These are phyloP conservation scores for Immersiella caudata DNA, from an alignment of 495 filamentous ascomycete genomes.

Conservation along the genomic window DNA sequence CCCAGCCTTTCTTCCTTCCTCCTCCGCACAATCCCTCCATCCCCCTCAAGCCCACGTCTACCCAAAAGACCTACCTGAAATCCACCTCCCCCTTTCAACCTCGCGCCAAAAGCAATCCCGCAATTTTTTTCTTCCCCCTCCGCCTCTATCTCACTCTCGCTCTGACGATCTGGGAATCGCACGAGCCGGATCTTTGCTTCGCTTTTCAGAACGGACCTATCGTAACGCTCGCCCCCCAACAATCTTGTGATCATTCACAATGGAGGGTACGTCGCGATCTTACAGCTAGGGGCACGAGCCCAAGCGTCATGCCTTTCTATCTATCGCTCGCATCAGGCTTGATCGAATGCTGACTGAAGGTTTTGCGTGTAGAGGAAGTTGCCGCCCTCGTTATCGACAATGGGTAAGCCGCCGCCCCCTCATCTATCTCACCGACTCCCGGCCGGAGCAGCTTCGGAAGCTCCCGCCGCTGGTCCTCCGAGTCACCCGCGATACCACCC, in stretches of 20 bases:
- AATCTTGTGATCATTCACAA: conserved; percentile 53
- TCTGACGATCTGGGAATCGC: conserved; percentile 51
- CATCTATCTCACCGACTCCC: conserved; percentile 37
- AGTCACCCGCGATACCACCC: conserved; percentile 10
- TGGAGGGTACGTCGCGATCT: conserved; percentile 52
- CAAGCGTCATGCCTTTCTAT: background rate
- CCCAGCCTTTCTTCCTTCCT: conserved; percentile 36
- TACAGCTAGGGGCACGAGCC: conserved; percentile 19
- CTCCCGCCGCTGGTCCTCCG: conserved; percentile 25
- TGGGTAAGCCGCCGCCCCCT: conserved; percentile 74
- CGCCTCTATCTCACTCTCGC: conserved; percentile 42
- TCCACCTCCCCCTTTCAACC: conserved; percentile 54
- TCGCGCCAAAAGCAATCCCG: conserved; percentile 39
- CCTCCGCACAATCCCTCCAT: conserved; percentile 31
- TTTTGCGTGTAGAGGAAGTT: conserved; percentile 83
- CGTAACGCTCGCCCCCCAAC: conserved; percentile 36
- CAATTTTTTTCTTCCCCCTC: conserved; percentile 43
- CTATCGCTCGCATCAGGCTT: conserved; percentile 9
- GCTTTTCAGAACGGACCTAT: conserved; percentile 35
- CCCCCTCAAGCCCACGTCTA: conserved; percentile 38
- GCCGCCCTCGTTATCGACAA: conserved; percentile 99
- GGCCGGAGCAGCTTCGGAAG: conserved; percentile 30
- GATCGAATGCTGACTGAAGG: conserved; percentile 55
- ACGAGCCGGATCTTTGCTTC: conserved; percentile 41
- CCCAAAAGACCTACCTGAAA: conserved; percentile 51